Base-by-base conservation (phyloP, 1,284 basidiomycete species). In the Ustilago tritici region DNA sequence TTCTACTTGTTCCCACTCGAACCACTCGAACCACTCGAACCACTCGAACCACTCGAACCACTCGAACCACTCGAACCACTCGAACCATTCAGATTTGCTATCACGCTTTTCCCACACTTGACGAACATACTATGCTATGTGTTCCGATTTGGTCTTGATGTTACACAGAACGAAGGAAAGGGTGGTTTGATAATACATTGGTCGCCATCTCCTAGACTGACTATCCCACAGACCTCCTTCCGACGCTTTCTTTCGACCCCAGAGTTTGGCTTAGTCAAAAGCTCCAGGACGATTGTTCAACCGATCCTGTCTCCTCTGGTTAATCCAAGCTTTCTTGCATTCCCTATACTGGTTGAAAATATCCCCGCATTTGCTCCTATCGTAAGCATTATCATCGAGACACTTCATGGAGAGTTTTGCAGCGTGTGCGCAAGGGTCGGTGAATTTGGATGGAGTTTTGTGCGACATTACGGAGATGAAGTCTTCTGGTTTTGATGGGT, bases 391-490 rank as follows among this genome's bases (percentile, higher is more conserved):
- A 19, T 78, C 76, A 63, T 85, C 83, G 36, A 85, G 70, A 47
- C 84, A 85, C 60, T 80, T 77, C 82, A 85, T 85, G 12, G 73
- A 78, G 32, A 80, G 76, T 58, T 80, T 71, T 31, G 84, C 81
- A 0, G 84, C 84, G n/a, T 81, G 71, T 34, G 77, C 79, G 58
- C 84, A 85, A 0, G 84, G 84, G 53, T 85, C 84, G 14, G 78
- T 79, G 54, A 59, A 84, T 63, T 84, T 81, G 31, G 75, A 76
- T 6, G 82, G 74, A 8, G 76, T 72, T 46, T 84, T 83, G 65
- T 78, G 65, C 15, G 67, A 72, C 73, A 80, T 76, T 28, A 82
- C 74, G 28, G 65, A 56, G 56, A 81, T 62, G 50, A 81, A 65
- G 58, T 82, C 81, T 23, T 70, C 61, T 12, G 81, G 80, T 38